These are phyloP conservation scores for Xanthoceras sorbifolium DNA, from an alignment of 345 rosid genomes.

Conservation along the genomic window DNA sequence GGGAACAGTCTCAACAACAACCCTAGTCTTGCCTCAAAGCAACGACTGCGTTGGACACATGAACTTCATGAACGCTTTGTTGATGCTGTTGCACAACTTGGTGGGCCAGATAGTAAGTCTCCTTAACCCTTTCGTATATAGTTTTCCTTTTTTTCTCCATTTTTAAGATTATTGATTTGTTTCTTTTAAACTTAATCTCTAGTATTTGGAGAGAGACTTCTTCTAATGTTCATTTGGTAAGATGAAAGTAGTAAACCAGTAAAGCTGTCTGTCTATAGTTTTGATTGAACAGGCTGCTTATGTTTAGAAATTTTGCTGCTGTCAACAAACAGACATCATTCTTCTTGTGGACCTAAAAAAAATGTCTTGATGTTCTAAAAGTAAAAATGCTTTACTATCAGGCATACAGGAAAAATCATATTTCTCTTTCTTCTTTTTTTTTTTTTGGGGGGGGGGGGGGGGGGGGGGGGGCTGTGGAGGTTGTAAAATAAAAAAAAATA, in stretches of 20 bases:
- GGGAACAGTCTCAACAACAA: conserved; percentile 61
- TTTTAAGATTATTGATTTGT: not conserved
- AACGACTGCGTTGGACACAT: conserved; percentile 95
- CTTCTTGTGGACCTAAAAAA: too few relatives aligned
- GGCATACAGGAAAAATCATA: too few relatives aligned
- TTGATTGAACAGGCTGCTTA: not conserved
- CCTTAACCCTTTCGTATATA: not conserved
- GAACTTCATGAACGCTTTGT: conserved; percentile 99
- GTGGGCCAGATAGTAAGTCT: conserved; percentile 97
- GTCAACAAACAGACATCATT: too few relatives aligned
- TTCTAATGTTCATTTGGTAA: not conserved
- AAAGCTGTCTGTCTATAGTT: not conserved
- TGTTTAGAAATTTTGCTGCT: too few relatives aligned
- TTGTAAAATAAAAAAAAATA: too few relatives aligned
- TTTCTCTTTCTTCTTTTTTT: too few relatives aligned
- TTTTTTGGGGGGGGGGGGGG: too few relatives aligned
- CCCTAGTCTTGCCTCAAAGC: conserved; percentile 91
- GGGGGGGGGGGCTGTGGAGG: too few relatives aligned
- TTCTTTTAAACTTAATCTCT: not conserved
- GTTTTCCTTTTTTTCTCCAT: not conserved
- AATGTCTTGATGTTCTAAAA: too few relatives aligned
- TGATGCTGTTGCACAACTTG: conserved; percentile 99
- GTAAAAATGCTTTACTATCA: too few relatives aligned
- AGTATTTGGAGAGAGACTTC: not conserved
- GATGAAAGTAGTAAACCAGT: not conserved